Percentiles rank a stretch among this genome's conserved stretches.
Conservation (phyloP, 106 monocot genomes). For the Narthecium ossifragum region DNA sequence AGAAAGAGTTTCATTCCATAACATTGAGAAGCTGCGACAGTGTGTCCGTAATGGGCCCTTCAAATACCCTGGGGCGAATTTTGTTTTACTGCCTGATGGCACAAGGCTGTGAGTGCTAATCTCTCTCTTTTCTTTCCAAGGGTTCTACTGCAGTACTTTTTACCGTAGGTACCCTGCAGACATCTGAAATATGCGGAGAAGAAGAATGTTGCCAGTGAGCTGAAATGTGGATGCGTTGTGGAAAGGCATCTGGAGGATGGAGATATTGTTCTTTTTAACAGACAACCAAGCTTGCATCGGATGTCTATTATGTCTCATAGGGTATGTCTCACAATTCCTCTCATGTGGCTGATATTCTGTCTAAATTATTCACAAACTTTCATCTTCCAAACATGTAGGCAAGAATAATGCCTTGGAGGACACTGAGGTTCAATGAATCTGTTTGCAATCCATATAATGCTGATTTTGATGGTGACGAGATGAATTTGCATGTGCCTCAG, state of each 20-base stretch:
- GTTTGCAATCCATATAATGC: constrained; percentile 99
- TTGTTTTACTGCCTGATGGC: constrained; percentile 56
- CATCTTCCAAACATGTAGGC: constrained; percentile 38
- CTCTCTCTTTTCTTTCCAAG: background rate
- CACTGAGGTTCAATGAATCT: constrained; percentile 96
- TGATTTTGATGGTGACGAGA: constrained; percentile 99
- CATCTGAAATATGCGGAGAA: constrained; percentile 64
- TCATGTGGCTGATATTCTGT: constrained; percentile 2
- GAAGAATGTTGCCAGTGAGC: constrained; percentile 74
- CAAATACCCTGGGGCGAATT: constrained; percentile 96
- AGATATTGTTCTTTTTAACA: constrained; percentile 93
- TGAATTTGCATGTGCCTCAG: constrained; percentile 99
- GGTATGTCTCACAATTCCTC: constrained; percentile 28
- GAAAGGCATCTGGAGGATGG: constrained; percentile 97
- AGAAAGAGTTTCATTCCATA: constrained; percentile 78
- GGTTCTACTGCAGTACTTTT: background rate
- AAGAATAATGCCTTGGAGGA: constrained; percentile 95
- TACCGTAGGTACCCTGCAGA: constrained; percentile 28
- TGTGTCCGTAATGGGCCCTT: constrained; percentile 75
- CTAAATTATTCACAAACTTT: background rate
- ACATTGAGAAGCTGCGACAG: constrained; percentile 91
- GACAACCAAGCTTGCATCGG: constrained; percentile 98
- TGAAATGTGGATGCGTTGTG: constrained; percentile 80
- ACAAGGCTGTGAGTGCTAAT: constrained; percentile 40
- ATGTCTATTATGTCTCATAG: constrained; percentile 99